Conservation (phyloP, 306 rosid species). For the Castanea sativa region DNA sequence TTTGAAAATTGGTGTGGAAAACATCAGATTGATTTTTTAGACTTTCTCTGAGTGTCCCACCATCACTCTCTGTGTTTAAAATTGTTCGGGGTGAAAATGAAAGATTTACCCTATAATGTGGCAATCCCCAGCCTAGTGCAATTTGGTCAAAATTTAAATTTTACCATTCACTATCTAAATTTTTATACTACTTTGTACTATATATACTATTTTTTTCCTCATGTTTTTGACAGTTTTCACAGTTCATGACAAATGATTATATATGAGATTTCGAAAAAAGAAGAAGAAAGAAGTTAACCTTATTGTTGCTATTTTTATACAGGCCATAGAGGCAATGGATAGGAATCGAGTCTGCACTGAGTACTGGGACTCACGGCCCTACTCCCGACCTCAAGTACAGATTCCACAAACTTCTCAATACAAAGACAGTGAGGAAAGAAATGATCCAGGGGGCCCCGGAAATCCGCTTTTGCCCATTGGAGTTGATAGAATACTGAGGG, state of each 20-base stretch:
- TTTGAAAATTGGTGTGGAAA: too few species aligned
- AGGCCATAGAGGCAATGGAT: constrained; percentile 95
- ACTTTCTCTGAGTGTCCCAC: too few species aligned
- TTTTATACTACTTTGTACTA: too few species aligned
- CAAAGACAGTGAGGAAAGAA: constrained; percentile 20
- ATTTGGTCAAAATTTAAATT: too few species aligned
- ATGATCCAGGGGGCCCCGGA: constrained; percentile 28
- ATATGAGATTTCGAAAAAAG: neutral
- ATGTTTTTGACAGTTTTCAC: neutral
- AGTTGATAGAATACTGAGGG: constrained; percentile 38
- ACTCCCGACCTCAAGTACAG: constrained; percentile 85
- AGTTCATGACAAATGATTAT: neutral
- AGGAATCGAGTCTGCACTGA: constrained; percentile 70
- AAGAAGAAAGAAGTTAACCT: neutral
- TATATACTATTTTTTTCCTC: neutral
- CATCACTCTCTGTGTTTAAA: too few species aligned
- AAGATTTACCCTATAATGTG: neutral
- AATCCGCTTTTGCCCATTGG: constrained; percentile 30
- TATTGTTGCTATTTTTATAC: constrained; percentile 22
- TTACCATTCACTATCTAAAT: too few species aligned
- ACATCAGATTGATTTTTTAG: too few species aligned
- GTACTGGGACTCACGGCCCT: constrained; percentile 97
- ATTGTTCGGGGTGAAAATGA: neutral
- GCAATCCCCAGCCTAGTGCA: too few species aligned
- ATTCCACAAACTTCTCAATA: constrained; percentile 57